phyloP scores from a whole-genome alignment of 768 basidiomycete species.

The Leucogyrophana mollusca region DNA sequence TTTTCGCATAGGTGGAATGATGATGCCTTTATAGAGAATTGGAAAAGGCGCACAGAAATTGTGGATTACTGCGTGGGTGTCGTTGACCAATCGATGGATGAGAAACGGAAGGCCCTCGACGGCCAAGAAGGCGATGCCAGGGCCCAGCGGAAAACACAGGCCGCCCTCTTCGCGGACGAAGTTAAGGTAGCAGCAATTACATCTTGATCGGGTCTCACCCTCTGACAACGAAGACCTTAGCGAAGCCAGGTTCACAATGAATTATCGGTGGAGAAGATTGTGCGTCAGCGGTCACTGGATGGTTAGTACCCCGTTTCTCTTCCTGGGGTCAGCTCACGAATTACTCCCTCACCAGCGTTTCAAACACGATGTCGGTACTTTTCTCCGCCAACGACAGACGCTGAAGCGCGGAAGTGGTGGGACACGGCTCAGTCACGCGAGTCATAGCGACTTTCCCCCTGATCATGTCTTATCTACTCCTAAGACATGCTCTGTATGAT shows the following conservation, averaged over 20 bases:
- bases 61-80: constrained; percentile 74
- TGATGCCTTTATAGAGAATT: constrained; percentile 45
- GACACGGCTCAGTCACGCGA: constrained; percentile 37
- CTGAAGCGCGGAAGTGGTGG: constrained; percentile 58
- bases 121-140: constrained; percentile 42
- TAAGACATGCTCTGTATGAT: too few relatives aligned
- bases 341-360: constrained; percentile 53
- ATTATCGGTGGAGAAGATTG: constrained; percentile 67
- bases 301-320: constrained; percentile 41
- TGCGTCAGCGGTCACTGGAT: constrained; percentile 67
- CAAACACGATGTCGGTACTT: constrained; percentile 79
- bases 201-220: constrained; percentile 22
- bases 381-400: constrained; percentile 59
- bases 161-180: constrained; percentile 60
- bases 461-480: too few relatives aligned
- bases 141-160: constrained; percentile 50
- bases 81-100: constrained; percentile 60
- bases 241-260: constrained; percentile 76
- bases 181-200: constrained; percentile 58
- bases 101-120: constrained; percentile 50
- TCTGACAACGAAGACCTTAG: constrained; percentile 33
- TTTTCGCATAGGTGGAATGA: constrained; percentile 13
- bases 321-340: constrained; percentile 6
- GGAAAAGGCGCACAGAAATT: constrained; percentile 72
- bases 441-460: constrained; percentile 11